phyloP scores from a whole-genome alignment of 441 rosid genomes.

The Erysimum pusillum region DNA sequence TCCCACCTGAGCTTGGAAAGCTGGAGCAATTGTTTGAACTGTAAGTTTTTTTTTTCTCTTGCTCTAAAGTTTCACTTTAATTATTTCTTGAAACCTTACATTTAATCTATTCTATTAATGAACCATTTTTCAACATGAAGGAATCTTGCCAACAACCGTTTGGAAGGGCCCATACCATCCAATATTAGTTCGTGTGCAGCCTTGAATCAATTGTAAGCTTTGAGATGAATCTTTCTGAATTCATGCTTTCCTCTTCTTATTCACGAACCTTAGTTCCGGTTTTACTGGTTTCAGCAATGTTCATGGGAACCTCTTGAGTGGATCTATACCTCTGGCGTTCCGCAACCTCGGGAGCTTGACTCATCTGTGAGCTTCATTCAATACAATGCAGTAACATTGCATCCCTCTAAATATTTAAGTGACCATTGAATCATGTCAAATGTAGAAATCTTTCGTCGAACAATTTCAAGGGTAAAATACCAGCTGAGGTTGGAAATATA shows the following conservation, averaged over 20 bases:
- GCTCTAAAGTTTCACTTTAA: neutral
- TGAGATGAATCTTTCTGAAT: neutral
- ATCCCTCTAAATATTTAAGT: neutral
- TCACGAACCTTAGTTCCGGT: neutral
- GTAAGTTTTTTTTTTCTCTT: conserved; percentile 52
- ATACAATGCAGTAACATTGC: neutral
- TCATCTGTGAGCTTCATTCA: conserved; percentile 66
- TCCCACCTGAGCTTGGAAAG: conserved; percentile 97
- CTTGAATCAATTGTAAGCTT: conserved; percentile 81
- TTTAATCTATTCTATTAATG: neutral
- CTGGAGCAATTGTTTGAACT: conserved; percentile 89
- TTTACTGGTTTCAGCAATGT: conserved; percentile 64
- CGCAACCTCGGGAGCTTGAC: conserved; percentile 83
- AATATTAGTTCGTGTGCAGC: conserved; percentile 85
- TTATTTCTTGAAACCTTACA: neutral
- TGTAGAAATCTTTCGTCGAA: conserved; percentile 85
- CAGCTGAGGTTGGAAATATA: conserved; percentile 78
- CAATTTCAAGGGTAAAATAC: conserved; percentile 77
- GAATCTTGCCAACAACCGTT: conserved; percentile 86
- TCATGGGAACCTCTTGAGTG: conserved; percentile 78
- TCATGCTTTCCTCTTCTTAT: neutral
- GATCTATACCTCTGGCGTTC: conserved; percentile 78
- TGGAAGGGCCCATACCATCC: conserved; percentile 86
- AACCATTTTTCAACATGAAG: conserved; percentile 34
- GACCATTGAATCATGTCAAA: neutral